Evolutionary conservation across 495 filamentous ascomycete genomes (phyloP), one percentile per base, ranked within the genome.

Genomic region (Penicillium mononematosum): DNA sequence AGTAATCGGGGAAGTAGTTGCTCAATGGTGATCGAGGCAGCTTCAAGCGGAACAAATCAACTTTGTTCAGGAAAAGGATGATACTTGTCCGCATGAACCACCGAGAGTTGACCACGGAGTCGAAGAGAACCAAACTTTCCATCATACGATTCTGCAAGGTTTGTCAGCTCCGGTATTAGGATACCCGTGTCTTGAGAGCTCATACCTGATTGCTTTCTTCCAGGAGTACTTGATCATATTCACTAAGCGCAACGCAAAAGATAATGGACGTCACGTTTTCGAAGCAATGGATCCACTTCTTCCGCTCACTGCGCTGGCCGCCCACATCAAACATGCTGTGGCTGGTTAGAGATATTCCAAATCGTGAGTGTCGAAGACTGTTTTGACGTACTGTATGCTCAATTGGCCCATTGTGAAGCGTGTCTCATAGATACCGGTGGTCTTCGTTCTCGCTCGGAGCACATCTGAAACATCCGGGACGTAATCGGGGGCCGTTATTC

Each of bases 201-300:
- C 76, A 45, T 83, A 92, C 91, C 81, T 98, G 94, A 70, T 94
- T 96, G 72, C 88, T 95, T 73, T 98, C 92, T 76, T 98, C 95
- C 38, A 97, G 80, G 47, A 98, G 79, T 9, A 96, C 92, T 73
- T 98, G 94, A 67, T 98, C 94, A 70, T 98, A 98, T 72, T 98
- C 94, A 79, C 95, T 98, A 61, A 98, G 77, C 19, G 94, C 95
- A 44, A 98, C 94, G 64, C 94, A 98, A 77, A 98, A 98, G 64
- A 98, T 98, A 72, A 98, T 98, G n/a, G 94, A 98, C 10, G 94
- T 98, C 61, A 98, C 94, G 61, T 97, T 96, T 71, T 98, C 94
- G 70, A 98, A 98, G 78, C 94, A 98, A 75, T 98, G 94, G 65
- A 98, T 98, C 94, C 94, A 98, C 75, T 98, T 98, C 76, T 98